Evolutionary conservation across 2,329 filamentous ascomycete species (phyloP).

Genomic region (Colletotrichum costaricense): DNA sequence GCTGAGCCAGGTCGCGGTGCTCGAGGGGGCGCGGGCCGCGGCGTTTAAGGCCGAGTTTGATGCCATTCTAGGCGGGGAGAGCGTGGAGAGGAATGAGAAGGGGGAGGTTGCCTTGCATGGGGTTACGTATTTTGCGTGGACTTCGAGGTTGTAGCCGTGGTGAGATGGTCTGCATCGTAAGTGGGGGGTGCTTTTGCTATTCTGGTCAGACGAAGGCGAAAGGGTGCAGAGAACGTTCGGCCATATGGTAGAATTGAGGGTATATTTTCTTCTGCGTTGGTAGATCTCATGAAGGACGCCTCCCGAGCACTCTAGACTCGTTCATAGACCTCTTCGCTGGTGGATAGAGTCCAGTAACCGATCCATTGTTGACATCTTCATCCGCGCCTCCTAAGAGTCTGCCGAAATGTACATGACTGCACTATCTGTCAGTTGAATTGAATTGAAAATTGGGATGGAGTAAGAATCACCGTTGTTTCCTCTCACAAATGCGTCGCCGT

Average conservation of each 20-base stretch:
- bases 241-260: constrained; percentile 5
- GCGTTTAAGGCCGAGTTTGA: constrained; percentile 63
- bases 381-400: constrained; percentile 55
- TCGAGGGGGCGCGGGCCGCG: constrained; percentile 62
- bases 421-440: constrained; percentile 34
- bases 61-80: constrained; percentile 61
- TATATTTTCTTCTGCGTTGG: constrained; percentile 30
- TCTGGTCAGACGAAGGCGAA: not conserved
- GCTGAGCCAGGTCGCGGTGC: constrained; percentile 74
- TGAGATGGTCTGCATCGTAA: not conserved
- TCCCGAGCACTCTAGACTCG: not conserved
- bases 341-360: not conserved
- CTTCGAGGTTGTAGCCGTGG: constrained; percentile 53
- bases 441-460: not conserved
- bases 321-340: constrained; percentile 1
- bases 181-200: not conserved
- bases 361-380: not conserved
- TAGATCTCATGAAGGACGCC: constrained; percentile 22
- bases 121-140: constrained; percentile 73
- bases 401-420: constrained; percentile 79
- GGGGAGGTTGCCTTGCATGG: constrained; percentile 75
- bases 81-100: constrained; percentile 68
- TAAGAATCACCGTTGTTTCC: constrained; percentile 85
- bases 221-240: not conserved
- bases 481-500: constrained; percentile 94